phyloP scores from a whole-genome alignment of 1,284 basidiomycete species.

The Naganishia liquefaciens region DNA sequence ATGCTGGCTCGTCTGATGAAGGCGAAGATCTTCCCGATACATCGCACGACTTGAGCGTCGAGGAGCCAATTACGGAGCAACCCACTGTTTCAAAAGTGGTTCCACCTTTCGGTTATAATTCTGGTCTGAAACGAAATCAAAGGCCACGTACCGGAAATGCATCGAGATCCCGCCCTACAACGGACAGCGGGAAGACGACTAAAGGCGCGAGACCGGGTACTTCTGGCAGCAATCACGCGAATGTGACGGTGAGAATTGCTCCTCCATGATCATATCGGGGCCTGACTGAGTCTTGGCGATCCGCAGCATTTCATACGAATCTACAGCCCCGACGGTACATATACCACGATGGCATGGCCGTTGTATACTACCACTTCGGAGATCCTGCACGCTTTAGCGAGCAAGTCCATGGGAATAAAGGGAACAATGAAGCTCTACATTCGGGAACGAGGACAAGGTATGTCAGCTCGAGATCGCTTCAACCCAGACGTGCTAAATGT shows the following conservation, averaged over 20 bases:
- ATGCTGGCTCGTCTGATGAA: constrained; percentile 43
- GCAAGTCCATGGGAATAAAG: constrained; percentile 55
- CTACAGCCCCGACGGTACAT: constrained; percentile 73
- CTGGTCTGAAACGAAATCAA: constrained; percentile 34
- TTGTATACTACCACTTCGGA: constrained; percentile 70
- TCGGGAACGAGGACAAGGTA: constrained; percentile 79
- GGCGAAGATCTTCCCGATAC: constrained; percentile 33
- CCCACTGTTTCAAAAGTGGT: constrained; percentile 29
- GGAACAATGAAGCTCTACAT: constrained; percentile 76
- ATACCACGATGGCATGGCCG: constrained; percentile 68
- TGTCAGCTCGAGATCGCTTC: constrained; percentile 39
- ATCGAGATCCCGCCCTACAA: constrained; percentile 11
- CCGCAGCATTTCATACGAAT: constrained; percentile 64
- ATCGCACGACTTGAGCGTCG: constrained; percentile 33
- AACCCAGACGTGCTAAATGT: background rate
- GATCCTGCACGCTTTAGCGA: constrained; percentile 65
- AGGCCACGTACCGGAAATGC: constrained; percentile 1
- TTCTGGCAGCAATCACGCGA: constrained; percentile 38
- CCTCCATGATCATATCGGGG: background rate
- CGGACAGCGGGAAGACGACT: constrained; percentile 18
- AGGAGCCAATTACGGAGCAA: constrained; percentile 21
- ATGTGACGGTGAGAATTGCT: constrained; percentile 8
- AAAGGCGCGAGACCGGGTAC: constrained; percentile 39
- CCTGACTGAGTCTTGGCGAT: background rate
- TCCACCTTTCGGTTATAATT: constrained; percentile 47